phyloP scores from a whole-genome alignment of 495 filamentous ascomycete genomes.

The Aspergillus cristatus region DNA sequence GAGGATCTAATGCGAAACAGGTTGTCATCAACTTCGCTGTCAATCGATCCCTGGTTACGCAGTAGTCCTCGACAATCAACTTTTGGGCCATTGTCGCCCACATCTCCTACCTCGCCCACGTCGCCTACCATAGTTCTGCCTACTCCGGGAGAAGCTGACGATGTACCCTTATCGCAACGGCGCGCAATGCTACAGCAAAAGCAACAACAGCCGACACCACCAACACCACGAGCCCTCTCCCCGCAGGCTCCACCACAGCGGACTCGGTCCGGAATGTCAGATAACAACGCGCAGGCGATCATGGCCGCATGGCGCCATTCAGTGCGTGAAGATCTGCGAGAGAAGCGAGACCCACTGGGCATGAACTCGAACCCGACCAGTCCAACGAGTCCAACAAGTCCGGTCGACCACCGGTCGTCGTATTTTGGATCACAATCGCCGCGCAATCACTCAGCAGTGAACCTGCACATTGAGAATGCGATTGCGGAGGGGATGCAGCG shows the following conservation, averaged over 20 bases:
- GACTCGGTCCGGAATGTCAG: slow-evolving; percentile 8
- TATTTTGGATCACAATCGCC: slow-evolving; percentile 21
- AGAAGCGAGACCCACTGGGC: slow-evolving; percentile 30
- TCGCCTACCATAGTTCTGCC: slow-evolving; percentile 13
- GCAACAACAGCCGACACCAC: slow-evolving; percentile 3
- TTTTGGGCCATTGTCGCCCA: too few species aligned
- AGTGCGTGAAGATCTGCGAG: slow-evolving; percentile 52
- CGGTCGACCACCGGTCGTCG: slow-evolving; percentile 13
- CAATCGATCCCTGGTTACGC: slow-evolving; percentile 26
- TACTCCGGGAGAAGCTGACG: slow-evolving; percentile 43
- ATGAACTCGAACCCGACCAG: not conserved
- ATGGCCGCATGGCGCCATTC: slow-evolving; percentile 72
- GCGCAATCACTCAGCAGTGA: slow-evolving; percentile 24
- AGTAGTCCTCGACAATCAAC: slow-evolving; percentile 21
- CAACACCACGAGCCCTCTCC: not conserved
- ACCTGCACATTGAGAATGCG: slow-evolving; percentile 28
- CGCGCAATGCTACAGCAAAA: slow-evolving; percentile 41
- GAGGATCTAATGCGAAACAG: slow-evolving; percentile 30
- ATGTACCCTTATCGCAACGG: slow-evolving; percentile 67
- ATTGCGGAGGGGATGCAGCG: slow-evolving; percentile 71
- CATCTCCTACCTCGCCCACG: slow-evolving; percentile 8
- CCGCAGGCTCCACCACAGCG: slow-evolving; percentile 10
- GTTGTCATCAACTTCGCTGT: slow-evolving; percentile 32
- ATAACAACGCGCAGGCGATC: slow-evolving; percentile 43
- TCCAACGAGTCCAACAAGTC: slow-evolving; percentile 1